Evolutionary conservation across 345 rosid genomes (phyloP).

Genomic region (Euclidium syriacum): DNA sequence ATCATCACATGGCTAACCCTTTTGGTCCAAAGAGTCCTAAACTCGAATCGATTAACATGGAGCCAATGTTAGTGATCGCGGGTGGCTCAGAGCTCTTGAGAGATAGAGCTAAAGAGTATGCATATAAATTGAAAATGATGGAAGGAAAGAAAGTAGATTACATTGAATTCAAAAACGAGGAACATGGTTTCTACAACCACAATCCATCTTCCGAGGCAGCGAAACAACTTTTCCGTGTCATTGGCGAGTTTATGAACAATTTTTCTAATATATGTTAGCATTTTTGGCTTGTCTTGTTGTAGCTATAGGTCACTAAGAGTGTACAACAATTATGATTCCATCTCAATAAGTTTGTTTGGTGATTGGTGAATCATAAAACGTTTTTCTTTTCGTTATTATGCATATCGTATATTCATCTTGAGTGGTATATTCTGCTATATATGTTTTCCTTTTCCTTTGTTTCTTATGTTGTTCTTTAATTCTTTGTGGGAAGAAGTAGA

Average conservation of each 20-base stretch:
- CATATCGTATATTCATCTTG: not conserved
- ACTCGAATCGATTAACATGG: constrained; percentile 39
- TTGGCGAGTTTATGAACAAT: constrained; percentile 39
- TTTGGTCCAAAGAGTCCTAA: constrained; percentile 60
- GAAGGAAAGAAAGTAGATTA: constrained; percentile 47
- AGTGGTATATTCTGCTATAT: not conserved
- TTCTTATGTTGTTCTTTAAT: not conserved
- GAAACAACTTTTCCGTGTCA: constrained; percentile 32
- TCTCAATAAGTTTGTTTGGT: constrained; percentile 9
- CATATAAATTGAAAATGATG: constrained; percentile 43
- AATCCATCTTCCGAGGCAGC: constrained; percentile 48
- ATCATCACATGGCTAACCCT: constrained; percentile 75
- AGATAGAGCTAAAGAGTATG: constrained; percentile 72
- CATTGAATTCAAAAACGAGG: constrained; percentile 52
- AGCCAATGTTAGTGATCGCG: constrained; percentile 59
- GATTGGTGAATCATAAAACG: not conserved
- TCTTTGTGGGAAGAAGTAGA: not conserved
- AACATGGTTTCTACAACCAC: constrained; percentile 67
- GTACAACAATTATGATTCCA: not conserved
- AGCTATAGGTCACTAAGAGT: not conserved
- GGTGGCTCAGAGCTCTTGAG: constrained; percentile 61
- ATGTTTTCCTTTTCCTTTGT: not conserved
- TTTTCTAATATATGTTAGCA: constrained; percentile 25
- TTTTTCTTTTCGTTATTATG: constrained; percentile 1
- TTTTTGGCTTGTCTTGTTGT: constrained; percentile 11